These are phyloP conservation scores for Lachnellula cervina DNA, from an alignment of 2,329 filamentous ascomycete species.

Conservation along the genomic window DNA sequence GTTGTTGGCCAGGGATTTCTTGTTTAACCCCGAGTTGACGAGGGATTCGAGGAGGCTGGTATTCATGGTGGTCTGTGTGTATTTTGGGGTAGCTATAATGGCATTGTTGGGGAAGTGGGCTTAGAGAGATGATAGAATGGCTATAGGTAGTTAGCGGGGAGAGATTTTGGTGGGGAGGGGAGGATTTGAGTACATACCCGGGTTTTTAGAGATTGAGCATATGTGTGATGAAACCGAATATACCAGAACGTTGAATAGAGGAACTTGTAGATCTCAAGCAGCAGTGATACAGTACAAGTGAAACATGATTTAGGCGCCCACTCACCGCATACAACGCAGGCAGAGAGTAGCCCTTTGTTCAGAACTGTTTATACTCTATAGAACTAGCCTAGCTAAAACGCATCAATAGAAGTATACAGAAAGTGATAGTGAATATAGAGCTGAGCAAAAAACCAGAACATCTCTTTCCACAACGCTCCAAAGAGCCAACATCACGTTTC, in stretches of 20 bases:
- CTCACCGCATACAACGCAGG: no score
- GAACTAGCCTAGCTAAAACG: constrained; percentile 9
- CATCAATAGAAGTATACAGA: constrained; percentile 5
- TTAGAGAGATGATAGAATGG: constrained; percentile 1
- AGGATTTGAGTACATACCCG: neutral
- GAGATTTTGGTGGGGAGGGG: neutral
- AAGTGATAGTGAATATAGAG: constrained; percentile 4
- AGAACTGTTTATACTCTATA: constrained; percentile 4
- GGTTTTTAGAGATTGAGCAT: neutral
- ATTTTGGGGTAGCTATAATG: constrained; percentile 42
- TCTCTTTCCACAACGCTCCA: neutral
- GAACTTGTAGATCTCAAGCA: neutral
- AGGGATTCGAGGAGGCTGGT: constrained; percentile 34
- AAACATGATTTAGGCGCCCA: neutral
- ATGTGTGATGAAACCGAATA: neutral
- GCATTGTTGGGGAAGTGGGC: constrained; percentile 48
- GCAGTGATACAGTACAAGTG: neutral
- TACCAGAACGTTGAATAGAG: neutral
- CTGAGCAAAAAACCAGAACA: neutral
- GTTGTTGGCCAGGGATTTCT: constrained; percentile 44
- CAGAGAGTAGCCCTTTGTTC: neutral
- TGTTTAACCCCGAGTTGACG: constrained; percentile 43
- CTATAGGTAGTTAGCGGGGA: no score
- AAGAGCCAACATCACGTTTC: neutral
- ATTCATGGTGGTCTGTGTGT: constrained; percentile 39